Evolutionary conservation across 768 basidiomycete genomes (phyloP).

Genomic region (Amanita rubescens): DNA sequence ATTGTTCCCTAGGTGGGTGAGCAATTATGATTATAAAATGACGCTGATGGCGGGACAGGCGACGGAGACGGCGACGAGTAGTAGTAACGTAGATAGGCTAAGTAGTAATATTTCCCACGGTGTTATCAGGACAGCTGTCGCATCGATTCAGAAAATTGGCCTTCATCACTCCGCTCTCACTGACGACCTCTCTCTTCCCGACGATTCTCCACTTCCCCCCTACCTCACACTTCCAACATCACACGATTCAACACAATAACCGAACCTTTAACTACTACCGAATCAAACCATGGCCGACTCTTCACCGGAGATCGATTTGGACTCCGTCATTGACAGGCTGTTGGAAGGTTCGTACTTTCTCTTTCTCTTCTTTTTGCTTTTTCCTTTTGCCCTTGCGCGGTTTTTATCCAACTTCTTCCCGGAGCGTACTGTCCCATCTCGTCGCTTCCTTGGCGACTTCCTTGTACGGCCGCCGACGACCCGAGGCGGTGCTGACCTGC

Average conservation of each 20-base stretch:
- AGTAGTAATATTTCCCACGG: slow-evolving; percentile 1
- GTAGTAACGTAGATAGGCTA: slow-evolving; percentile 3
- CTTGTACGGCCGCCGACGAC: too few species aligned
- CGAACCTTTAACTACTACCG: neutral
- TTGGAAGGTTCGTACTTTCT: slow-evolving; percentile 65
- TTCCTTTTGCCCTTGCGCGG: neutral
- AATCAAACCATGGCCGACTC: slow-evolving; percentile 57
- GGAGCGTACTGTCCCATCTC: neutral
- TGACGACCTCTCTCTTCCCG: too few species aligned
- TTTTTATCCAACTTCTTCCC: neutral
- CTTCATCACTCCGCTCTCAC: slow-evolving; percentile 5
- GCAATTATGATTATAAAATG: slow-evolving; percentile 14
- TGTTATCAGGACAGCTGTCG: slow-evolving; percentile 1
- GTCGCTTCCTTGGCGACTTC: neutral
- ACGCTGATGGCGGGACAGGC: slow-evolving; percentile 16
- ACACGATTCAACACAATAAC: too few species aligned
- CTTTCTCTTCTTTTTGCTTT: neutral
- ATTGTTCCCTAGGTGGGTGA: slow-evolving; percentile 67
- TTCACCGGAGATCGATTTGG: slow-evolving; percentile 92
- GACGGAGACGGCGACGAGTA: slow-evolving; percentile 25
- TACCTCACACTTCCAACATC: too few species aligned
- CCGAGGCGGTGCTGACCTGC: too few species aligned
- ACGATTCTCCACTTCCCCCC: neutral
- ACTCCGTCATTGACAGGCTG: slow-evolving; percentile 98
- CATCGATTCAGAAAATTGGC: slow-evolving; percentile 6